phyloP scores from a whole-genome alignment of 768 basidiomycete species.

The Rhizopogon vulgaris region DNA sequence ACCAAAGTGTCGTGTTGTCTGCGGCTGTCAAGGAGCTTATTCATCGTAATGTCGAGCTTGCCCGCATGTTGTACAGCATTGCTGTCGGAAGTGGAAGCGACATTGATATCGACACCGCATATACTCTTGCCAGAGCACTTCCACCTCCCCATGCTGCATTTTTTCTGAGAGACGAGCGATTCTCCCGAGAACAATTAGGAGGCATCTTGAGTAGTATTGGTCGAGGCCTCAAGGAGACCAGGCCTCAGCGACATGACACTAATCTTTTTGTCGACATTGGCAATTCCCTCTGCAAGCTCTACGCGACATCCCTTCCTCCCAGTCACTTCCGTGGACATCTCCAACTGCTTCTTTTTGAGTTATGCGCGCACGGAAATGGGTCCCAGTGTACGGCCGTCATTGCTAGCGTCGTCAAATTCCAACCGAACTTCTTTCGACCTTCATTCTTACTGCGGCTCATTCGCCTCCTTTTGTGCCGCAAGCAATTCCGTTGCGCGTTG shows the following conservation, averaged over 20 bases:
- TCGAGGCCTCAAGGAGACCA: conserved; percentile 28
- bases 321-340: conserved; percentile 37
- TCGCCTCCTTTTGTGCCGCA: conserved; percentile 33
- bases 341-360: conserved; percentile 36
- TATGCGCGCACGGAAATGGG: conserved; percentile 33
- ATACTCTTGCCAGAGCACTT: conserved; percentile 26
- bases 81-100: conserved; percentile 16
- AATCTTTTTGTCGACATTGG: conserved; percentile 27
- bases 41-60: conserved; percentile 24
- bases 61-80: conserved; percentile 29
- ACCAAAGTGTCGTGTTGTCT: conserved; percentile 24
- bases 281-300: conserved; percentile 31
- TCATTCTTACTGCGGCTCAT: conserved; percentile 32
- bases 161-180: conserved; percentile 27
- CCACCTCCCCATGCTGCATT: conserved; percentile 19
- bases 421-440: conserved; percentile 34
- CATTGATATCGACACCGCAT: conserved; percentile 16
- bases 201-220: conserved; percentile 35
- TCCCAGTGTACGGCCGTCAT: conserved; percentile 33
- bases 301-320: conserved; percentile 26
- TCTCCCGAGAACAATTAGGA: conserved; percentile 28
- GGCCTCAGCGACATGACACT: conserved; percentile 24
- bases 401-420: conserved; percentile 28
- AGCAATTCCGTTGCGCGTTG: conserved; percentile 27
- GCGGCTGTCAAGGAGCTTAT: conserved; percentile 14